Evolutionary conservation across 1,139 yeast genomes (phyloP).

Genomic region (Zygosaccharomyces pseudobailii): DNA sequence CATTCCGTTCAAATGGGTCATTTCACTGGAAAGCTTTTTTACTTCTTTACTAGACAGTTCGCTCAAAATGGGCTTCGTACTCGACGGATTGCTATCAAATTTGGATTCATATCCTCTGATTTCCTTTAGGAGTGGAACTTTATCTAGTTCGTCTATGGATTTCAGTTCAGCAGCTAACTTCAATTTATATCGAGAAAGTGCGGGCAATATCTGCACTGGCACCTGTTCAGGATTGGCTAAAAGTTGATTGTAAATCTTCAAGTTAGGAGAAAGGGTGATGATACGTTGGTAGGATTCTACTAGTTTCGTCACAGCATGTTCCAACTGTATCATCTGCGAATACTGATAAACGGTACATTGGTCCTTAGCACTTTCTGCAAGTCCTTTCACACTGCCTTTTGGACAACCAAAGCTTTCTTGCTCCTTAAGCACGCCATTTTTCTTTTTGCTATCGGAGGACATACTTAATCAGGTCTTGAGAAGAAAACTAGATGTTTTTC

Average conservation of each 20-base stretch:
- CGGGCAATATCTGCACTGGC: constrained; percentile 37
- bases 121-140: constrained; percentile 47
- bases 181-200: constrained; percentile 53
- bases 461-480: not conserved
- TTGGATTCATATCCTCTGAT: constrained; percentile 34
- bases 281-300: constrained; percentile 52
- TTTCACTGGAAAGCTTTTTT: constrained; percentile 15
- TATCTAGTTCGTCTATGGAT: constrained; percentile 45
- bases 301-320: constrained; percentile 46
- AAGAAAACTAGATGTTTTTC: not conserved
- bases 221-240: constrained; percentile 36
- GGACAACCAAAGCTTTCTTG: constrained; percentile 15
- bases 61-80: constrained; percentile 23
- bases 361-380: constrained; percentile 3
- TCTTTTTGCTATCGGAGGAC: constrained; percentile 8
- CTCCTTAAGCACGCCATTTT: constrained; percentile 7
- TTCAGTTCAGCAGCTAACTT: constrained; percentile 58
- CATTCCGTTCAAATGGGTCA: not conserved
- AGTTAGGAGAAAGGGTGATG: constrained; percentile 50
- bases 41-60: constrained; percentile 20
- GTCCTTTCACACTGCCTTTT: constrained; percentile 4
- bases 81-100: constrained; percentile 29
- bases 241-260: constrained; percentile 41
- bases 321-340: constrained; percentile 41
- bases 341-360: constrained; percentile 21